phyloP scores from a whole-genome alignment of 2,329 filamentous ascomycete species.

The Chlorencoelia australis region DNA sequence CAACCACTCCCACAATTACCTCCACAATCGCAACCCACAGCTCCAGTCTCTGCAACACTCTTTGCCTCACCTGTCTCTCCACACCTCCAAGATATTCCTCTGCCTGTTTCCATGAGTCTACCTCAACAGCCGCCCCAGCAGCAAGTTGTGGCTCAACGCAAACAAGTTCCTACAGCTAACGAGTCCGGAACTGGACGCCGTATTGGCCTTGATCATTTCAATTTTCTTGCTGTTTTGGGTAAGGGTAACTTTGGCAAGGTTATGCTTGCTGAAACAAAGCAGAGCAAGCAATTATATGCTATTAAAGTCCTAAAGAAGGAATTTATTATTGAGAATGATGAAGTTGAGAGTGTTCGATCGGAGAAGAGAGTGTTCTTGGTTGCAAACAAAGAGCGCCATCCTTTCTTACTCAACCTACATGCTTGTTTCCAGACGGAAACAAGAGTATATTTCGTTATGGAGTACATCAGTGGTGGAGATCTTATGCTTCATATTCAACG shows the following conservation, averaged over 20 bases:
- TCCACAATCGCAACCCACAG: conserved; percentile 9
- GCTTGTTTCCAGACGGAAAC: conserved; percentile 99
- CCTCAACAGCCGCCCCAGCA: conserved; percentile 26
- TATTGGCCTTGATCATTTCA: conserved; percentile 96
- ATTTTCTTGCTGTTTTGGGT: conserved; percentile 93
- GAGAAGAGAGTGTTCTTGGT: conserved; percentile 97
- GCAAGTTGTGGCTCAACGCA: conserved; percentile 29
- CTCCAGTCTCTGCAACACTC: conserved; percentile 25
- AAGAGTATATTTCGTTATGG: conserved; percentile 98
- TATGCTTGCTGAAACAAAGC: conserved; percentile 97
- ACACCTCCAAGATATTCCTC: conserved; percentile 18
- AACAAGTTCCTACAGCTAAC: conserved; percentile 60
- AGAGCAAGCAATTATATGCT: conserved; percentile 81
- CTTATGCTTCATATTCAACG: conserved; percentile 98
- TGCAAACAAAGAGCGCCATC: conserved; percentile 92
- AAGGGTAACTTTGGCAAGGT: conserved; percentile 99
- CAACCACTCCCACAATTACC: conserved; percentile 29
- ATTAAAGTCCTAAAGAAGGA: conserved; percentile 99
- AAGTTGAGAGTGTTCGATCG: conserved; percentile 94
- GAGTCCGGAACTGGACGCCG: conserved; percentile 66
- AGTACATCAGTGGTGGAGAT: conserved; percentile 97
- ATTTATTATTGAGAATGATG: conserved; percentile 99
- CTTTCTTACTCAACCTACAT: conserved; percentile 89
- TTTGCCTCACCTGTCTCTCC: conserved; percentile 22
- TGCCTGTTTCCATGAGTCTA: conserved; percentile 5